phyloP scores from a whole-genome alignment of 2,329 filamentous ascomycete genomes.

The Zymoseptoria ardabiliae region DNA sequence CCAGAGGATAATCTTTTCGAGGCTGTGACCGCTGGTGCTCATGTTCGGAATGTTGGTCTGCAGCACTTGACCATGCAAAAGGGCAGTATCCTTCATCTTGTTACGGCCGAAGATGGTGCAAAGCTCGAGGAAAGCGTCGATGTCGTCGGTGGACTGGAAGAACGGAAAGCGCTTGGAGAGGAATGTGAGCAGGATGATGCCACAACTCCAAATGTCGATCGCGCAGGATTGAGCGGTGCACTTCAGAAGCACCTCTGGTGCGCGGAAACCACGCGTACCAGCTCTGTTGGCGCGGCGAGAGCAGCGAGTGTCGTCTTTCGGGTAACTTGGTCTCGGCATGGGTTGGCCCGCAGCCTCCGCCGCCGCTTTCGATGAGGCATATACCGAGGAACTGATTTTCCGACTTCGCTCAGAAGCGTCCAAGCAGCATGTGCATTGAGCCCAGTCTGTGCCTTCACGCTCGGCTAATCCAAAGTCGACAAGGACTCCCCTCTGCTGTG shows the following conservation, averaged over 20 bases:
- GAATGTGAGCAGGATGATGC: conserved; percentile 94
- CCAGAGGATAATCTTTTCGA: conserved; percentile 94
- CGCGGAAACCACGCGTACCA: conserved; percentile 89
- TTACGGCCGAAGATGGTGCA: conserved; percentile 84
- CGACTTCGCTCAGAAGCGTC: conserved; percentile 53
- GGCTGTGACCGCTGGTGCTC: conserved; percentile 72
- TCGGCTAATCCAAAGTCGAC: conserved; percentile 99
- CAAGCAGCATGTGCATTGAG: conserved; percentile 76
- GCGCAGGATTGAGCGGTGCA: conserved; percentile 88
- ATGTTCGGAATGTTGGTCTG: conserved; percentile 91
- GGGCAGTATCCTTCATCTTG: conserved; percentile 74
- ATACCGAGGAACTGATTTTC: conserved; percentile 49
- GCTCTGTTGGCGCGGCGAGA: conserved; percentile 89
- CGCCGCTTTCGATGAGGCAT: conserved; percentile 46
- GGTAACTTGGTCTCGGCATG: conserved; percentile 56
- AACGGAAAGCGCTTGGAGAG: conserved; percentile 90
- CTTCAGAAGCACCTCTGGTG: conserved; percentile 93
- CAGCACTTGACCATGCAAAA: conserved; percentile 83
- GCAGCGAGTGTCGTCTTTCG: conserved; percentile 80
- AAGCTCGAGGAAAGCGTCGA: conserved; percentile 96
- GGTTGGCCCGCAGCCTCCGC: conserved; percentile 19
- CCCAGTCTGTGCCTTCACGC: conserved; percentile 59
- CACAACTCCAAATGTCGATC: conserved; percentile 94
- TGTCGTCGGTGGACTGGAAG: conserved; percentile 97
- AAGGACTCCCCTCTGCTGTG: conserved; percentile 73